phyloP scores from a whole-genome alignment of 805 yeast genomes.

The Priceomyces carsonii region DNA sequence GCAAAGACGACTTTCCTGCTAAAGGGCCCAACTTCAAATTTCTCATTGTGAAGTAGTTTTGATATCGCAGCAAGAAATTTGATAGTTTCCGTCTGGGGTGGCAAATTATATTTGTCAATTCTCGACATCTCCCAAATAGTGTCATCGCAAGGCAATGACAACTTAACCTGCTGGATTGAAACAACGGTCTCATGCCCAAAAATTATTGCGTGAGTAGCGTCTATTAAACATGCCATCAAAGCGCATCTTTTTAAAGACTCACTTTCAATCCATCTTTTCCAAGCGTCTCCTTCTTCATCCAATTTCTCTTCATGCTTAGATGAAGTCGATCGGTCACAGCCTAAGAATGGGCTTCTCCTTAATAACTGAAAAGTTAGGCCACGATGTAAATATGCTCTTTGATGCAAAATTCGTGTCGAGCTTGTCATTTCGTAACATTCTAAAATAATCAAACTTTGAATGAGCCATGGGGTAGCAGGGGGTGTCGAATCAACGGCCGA shows the following conservation, averaged over 20 bases:
- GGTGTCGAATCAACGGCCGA: conserved; percentile 66
- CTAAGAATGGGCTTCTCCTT: conserved; percentile 28
- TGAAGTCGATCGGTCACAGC: conserved; percentile 34
- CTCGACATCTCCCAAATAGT: conserved; percentile 21
- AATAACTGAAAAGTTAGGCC: conserved; percentile 50
- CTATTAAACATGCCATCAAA: conserved; percentile 33
- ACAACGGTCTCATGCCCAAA: conserved; percentile 28
- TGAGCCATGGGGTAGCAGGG: conserved; percentile 70
- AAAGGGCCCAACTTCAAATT: conserved; percentile 17
- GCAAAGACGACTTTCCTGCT: conserved; percentile 18
- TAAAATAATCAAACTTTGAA: conserved; percentile 65
- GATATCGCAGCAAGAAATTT: conserved; percentile 22
- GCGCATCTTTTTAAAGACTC: conserved; percentile 33
- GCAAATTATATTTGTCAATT: conserved; percentile 11
- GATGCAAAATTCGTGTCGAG: conserved; percentile 65
- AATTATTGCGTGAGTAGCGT: conserved; percentile 32
- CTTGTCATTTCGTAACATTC: conserved; percentile 75
- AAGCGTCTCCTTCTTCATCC: conserved; percentile 10
- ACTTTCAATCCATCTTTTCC: conserved; percentile 34
- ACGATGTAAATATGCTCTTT: conserved; percentile 77
- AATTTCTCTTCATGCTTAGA: conserved; percentile 13
- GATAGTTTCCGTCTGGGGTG: conserved; percentile 13
- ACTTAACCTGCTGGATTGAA: conserved; percentile 23
- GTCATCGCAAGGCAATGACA: conserved; percentile 26
- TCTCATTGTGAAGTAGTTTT: conserved; percentile 18